Percentiles rank a stretch among this genome's conserved stretches.
Conservation (phyloP, 2,329 filamentous ascomycete genomes). For the Thielaviopsis musarum region DNA sequence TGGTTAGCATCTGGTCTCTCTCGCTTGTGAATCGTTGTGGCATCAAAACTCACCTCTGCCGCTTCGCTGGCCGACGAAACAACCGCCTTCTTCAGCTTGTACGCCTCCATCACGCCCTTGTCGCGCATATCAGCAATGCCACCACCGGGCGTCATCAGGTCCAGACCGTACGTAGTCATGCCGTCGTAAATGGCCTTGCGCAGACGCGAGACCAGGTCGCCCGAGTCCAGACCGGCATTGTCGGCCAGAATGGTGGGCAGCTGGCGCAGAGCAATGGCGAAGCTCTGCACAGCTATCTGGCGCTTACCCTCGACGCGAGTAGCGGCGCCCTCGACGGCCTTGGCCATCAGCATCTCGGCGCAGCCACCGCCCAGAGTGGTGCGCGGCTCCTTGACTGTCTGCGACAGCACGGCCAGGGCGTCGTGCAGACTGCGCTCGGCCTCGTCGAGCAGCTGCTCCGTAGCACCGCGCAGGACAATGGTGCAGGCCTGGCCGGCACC, state of each 20-base stretch:
- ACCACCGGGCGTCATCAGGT: conserved; percentile 75
- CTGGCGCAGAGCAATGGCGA: conserved; percentile 77
- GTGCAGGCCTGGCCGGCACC: conserved; percentile 90
- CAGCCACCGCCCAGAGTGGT: conserved; percentile 91
- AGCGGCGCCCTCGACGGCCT: conserved; percentile 85
- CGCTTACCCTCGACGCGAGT: conserved; percentile 95
- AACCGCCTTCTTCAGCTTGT: conserved; percentile 97
- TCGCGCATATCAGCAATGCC: conserved; percentile 94
- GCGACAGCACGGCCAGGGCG: conserved; percentile 85
- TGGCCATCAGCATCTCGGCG: conserved; percentile 98
- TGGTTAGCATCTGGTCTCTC: conserved; percentile 14
- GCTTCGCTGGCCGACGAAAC: conserved; percentile 93
- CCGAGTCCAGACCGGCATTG: conserved; percentile 91
- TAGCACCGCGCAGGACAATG: conserved; percentile 87
- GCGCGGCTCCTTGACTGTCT: conserved; percentile 86
- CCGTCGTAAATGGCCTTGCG: conserved; percentile 92
- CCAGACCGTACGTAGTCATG: conserved; percentile 79
- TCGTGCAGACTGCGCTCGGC: conserved; percentile 93
- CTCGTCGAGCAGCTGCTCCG: conserved; percentile 92
- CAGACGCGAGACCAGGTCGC: conserved; percentile 78
- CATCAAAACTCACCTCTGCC: conserved; percentile 57
- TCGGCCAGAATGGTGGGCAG: conserved; percentile 93
- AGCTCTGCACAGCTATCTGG: conserved; percentile 80
- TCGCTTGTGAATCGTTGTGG: neutral
- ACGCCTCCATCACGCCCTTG: conserved; percentile 87